Evolutionary conservation across 2,329 filamentous ascomycete genomes (phyloP).

Genomic region (Biscogniauxia sp.): DNA sequence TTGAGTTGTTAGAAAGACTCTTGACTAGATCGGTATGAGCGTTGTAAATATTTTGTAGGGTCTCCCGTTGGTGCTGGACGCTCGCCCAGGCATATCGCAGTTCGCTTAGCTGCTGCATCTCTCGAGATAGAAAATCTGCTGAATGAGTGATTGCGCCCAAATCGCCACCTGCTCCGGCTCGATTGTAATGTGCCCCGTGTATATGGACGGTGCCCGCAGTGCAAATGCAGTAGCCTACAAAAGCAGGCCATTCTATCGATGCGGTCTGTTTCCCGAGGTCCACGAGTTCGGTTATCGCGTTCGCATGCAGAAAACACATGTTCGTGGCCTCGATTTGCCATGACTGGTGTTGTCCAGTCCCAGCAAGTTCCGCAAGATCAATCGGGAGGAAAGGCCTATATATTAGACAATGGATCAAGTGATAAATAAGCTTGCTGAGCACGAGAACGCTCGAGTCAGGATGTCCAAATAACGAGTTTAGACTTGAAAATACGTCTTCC

Average conservation of each 20-base stretch:
- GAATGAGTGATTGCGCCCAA: constrained; percentile 63
- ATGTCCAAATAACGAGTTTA: constrained; percentile 73
- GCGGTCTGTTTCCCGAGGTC: constrained; percentile 73
- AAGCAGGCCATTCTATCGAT: constrained; percentile 79
- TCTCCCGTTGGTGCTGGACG: constrained; percentile 76
- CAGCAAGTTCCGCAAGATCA: constrained; percentile 75
- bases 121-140: constrained; percentile 69
- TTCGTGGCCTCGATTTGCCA: constrained; percentile 93
- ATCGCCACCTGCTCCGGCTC: constrained; percentile 44
- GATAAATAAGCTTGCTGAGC: constrained; percentile 82
- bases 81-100: constrained; percentile 73
- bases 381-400: constrained; percentile 86
- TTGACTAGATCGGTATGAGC: constrained; percentile 82
- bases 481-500: constrained; percentile 73
- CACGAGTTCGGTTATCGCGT: constrained; percentile 80
- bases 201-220: constrained; percentile 87
- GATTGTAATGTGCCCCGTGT: constrained; percentile 77
- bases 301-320: constrained; percentile 81
- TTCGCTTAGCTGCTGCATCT: constrained; percentile 77
- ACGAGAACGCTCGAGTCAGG: constrained; percentile 75
- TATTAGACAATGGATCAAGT: constrained; percentile 81
- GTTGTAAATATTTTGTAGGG: constrained; percentile 71
- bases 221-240: constrained; percentile 83
- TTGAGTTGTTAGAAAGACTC: constrained; percentile 63
- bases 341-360: constrained; percentile 79